Base-by-base conservation (phyloP, 192 early-diverging fungal genomes). In the Coemansia sp. region DNA sequence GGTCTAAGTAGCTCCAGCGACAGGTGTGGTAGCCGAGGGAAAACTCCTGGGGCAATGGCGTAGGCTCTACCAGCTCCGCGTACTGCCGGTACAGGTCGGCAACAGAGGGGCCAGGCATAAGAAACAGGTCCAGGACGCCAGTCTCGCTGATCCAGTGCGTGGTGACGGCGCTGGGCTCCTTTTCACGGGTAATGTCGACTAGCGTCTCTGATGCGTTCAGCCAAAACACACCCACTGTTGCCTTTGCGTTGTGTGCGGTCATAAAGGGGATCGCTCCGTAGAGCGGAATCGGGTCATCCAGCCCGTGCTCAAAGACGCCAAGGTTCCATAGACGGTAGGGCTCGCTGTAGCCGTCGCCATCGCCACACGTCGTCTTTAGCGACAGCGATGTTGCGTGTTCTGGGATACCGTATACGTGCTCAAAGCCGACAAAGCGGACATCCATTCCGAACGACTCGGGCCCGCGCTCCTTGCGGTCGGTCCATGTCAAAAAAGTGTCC, bases 251-350 rank as follows among this genome's bases (percentile, higher is more conserved):
- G 68, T 99, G 96, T 2, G 93, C 93, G 25, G 95, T 59, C 90
- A 99, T 93, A 58, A 97, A 91, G 14, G 97, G 97, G 19, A 99
- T 84, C 8, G 92, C 86, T 43, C 97, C 96, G 67, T 99, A 99
- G 5, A 99, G 87, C 11, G 95, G 90, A 87, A 94, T 95, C 13
- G 96, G 94, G 69, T 85, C 93, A 84, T 99, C 93, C 22, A 91
- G 54, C 20, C 90, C 90, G 84, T 97, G 95, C 80, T 98, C 97
- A 79, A 97, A 98, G 22, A 98, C 96, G 64, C 97, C 97, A 57
- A 95, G 81, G 70, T 99, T 99, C 75, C 96, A 99, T 41, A 98
- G 80, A 25, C 97, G 86, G 82, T 97, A 99, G 9, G 97, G 97
- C 59, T 97, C 93, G 19, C 72, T 79, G 71, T 98, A 98, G 5